Evolutionary conservation across 441 rosid genomes (phyloP).

Genomic region (Erodium trifolium): DNA sequence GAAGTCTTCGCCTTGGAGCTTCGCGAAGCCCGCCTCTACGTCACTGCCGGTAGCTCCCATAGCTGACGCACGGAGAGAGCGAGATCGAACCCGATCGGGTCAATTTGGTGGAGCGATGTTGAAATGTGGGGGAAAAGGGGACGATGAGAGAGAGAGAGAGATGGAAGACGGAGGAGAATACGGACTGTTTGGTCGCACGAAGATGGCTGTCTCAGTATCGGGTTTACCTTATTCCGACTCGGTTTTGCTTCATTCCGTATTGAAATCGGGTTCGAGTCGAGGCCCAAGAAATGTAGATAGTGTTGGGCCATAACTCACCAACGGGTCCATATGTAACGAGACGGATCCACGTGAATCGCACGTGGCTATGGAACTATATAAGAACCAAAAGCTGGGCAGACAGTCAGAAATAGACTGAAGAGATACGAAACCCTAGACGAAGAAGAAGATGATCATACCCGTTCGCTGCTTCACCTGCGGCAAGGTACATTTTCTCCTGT

Average conservation of each 20-base stretch:
- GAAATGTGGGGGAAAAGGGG: background rate
- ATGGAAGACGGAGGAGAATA: background rate
- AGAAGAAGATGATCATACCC: constrained; percentile 58
- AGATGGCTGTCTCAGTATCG: background rate
- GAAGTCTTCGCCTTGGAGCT: constrained; percentile 94
- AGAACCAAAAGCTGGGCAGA: too few relatives aligned
- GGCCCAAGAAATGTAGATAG: too few relatives aligned
- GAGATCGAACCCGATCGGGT: background rate
- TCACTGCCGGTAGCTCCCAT: constrained; percentile 63
- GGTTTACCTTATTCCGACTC: background rate
- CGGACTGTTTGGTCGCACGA: background rate
- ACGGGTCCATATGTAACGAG: background rate
- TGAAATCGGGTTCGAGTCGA: too few relatives aligned
- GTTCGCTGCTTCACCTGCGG: constrained; percentile 95
- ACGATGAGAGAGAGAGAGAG: background rate
- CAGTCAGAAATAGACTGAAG: background rate
- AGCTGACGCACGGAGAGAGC: background rate
- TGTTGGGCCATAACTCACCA: background rate
- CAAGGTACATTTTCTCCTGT: constrained; percentile 36
- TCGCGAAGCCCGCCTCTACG: constrained; percentile 91
- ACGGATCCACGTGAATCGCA: background rate
- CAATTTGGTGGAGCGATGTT: background rate
- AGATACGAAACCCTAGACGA: background rate
- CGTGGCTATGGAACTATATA: background rate
- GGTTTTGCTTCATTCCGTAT: background rate